Conservation (phyloP, 2,329 filamentous ascomycete genomes). For the Dactylellina parvicollis region DNA sequence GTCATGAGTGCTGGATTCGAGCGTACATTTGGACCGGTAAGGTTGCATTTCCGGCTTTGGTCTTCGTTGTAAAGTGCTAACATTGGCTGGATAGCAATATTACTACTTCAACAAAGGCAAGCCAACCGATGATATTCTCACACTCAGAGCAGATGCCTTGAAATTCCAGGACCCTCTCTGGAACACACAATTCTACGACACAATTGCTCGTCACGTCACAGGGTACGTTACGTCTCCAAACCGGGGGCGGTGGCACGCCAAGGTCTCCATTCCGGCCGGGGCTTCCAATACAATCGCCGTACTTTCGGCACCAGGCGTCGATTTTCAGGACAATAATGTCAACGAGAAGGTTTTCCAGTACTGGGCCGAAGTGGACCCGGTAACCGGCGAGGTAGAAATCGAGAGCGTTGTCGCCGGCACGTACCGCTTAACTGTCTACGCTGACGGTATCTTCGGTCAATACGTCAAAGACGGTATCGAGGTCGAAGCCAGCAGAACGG, state of each 20-base stretch:
- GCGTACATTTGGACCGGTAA: conserved; percentile 70
- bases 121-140: conserved; percentile 63
- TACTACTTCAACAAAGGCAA: conserved; percentile 72
- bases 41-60: background rate
- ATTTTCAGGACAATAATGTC: conserved; percentile 70
- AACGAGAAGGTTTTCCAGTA: conserved; percentile 71
- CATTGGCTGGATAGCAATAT: conserved; percentile 62
- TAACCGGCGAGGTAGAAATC: conserved; percentile 66
- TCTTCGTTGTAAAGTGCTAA: background rate
- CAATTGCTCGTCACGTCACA: conserved; percentile 69
- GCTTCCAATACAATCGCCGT: conserved; percentile 68
- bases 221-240: conserved; percentile 68
- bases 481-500: conserved; percentile 63
- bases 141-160: conserved; percentile 68
- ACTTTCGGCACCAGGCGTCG: conserved; percentile 66
- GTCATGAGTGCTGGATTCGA: conserved; percentile 74
- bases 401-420: conserved; percentile 68
- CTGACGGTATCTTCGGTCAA: conserved; percentile 71
- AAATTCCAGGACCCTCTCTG: conserved; percentile 66
- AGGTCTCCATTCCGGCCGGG: conserved; percentile 66
- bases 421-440: conserved; percentile 73
- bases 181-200: conserved; percentile 72
- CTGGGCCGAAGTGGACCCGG: conserved; percentile 67
- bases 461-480: conserved; percentile 67
- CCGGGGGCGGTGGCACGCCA: conserved; percentile 66